Base-by-base conservation (phyloP, 2,329 filamentous ascomycete genomes). In the Ophiocordyceps unilateralis region DNA sequence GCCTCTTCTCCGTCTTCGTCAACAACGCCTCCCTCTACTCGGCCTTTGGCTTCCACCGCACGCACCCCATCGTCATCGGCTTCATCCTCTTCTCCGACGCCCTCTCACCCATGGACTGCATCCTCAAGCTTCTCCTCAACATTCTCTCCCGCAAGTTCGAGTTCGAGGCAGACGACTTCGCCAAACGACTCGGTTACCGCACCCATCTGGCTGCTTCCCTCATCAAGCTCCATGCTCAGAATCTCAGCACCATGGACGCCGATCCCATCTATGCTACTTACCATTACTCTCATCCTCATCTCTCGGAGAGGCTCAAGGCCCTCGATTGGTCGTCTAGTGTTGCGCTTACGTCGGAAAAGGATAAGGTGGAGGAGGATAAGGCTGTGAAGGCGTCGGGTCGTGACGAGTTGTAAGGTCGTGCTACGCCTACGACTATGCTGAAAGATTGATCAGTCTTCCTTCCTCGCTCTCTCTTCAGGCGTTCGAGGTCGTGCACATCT, bases 211-310 rank as follows among this genome's bases (percentile, higher is more conserved):
- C 88, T 38, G 72, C 77, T 48, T 91, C 86, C 20, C 75, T 98
- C 49, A 87, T 98, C 66, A 95, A 95, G 69, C 82, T 98, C 42
- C 93, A 98, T 66, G 86, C 95, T 56, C 88, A 96, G 69, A 98
- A 98, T 59, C 72, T 98, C 51, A 93, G 86, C 64, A 93, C 85
- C 47, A 96, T 98, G 89, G 91, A 98, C 55, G 91, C 91, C 23
- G 93, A 98, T 65, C 93, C 84, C 83, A 78, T 95, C 74, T 98
- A 93, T 63, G 91, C 91, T 43, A 93, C 82, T 65, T 98, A 96
- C 70, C 88, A 98, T 67, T 95, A 93, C 72, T 95, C 89, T 21
- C 91, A 98, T 65, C 91, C 91, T 1, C 95, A 96, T 51, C 69
- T 98, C 51, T 83, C 88, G 1, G 93, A 98, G 72, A 78, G 91